Evolutionary conservation across 1,284 basidiomycete genomes (phyloP).

Genomic region (Pseudozyma hubeiensis): DNA sequence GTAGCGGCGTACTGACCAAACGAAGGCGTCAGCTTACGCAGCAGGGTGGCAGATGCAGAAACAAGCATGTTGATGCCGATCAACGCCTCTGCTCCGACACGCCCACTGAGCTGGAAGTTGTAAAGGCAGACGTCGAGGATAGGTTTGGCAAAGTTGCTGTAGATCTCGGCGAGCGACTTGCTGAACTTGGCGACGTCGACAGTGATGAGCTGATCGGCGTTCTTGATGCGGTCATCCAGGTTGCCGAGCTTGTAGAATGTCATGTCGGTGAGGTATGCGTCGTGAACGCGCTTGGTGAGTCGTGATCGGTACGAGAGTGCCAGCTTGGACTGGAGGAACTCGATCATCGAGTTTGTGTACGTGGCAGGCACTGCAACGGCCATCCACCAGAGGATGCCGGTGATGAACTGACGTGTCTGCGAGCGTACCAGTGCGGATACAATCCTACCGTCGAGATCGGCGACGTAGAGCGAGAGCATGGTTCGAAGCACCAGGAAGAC

Average conservation of each 20-base stretch:
- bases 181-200: conserved; percentile 96
- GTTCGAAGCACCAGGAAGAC: conserved; percentile 88
- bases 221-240: conserved; percentile 86
- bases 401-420: conserved; percentile 81
- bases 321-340: conserved; percentile 90
- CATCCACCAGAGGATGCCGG: conserved; percentile 89
- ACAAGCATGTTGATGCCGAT: conserved; percentile 86
- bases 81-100: conserved; percentile 93
- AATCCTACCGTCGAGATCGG: conserved; percentile 88
- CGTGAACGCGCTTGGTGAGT: conserved; percentile 84
- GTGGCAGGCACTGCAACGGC: conserved; percentile 84
- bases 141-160: conserved; percentile 77
- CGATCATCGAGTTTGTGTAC: conserved; percentile 94
- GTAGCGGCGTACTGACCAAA: conserved; percentile 92
- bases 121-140: conserved; percentile 90
- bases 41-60: conserved; percentile 71
- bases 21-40: conserved; percentile 77
- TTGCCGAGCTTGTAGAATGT: conserved; percentile 89
- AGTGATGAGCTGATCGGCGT: conserved; percentile 97
- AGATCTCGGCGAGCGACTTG: conserved; percentile 89
- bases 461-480: conserved; percentile 92
- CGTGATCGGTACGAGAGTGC: conserved; percentile 91
- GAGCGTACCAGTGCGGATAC: conserved; percentile 94
- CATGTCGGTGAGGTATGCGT: conserved; percentile 83
- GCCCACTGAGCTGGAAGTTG: conserved; percentile 93